Evolutionary conservation across 2,329 filamentous ascomycete genomes (phyloP).

Genomic region (Apiospora rasikravindrae): DNA sequence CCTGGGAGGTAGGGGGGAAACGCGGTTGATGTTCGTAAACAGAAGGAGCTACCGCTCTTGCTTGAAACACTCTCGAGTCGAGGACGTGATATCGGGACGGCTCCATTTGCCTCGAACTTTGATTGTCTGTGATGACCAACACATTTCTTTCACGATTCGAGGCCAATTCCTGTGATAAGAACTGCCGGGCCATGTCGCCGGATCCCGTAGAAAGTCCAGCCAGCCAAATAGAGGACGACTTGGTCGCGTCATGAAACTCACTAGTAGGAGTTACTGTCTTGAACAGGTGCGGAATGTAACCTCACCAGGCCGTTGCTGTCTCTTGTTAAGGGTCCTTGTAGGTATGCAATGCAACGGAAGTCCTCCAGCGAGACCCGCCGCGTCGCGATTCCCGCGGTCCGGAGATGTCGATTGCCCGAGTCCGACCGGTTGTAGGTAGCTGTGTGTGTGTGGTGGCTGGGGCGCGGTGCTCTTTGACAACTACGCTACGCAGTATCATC

Average conservation of each 20-base stretch:
- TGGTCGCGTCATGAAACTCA: slow-evolving; percentile 3
- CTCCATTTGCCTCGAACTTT: neutral
- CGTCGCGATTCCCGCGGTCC: neutral
- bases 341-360: neutral
- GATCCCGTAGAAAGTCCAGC: neutral
- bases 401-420: slow-evolving; percentile 9
- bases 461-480: neutral
- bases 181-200: neutral
- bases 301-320: slow-evolving; percentile 9
- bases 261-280: slow-evolving; percentile 4
- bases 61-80: slow-evolving; percentile 8
- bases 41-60: neutral
- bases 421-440: neutral
- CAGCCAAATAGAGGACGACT: neutral
- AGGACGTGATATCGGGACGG: neutral
- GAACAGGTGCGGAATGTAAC: slow-evolving; percentile 14
- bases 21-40: neutral
- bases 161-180: neutral
- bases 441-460: neutral
- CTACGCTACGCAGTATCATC: neutral
- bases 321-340: slow-evolving; percentile 11
- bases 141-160: neutral
- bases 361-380: slow-evolving; percentile 4
- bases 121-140: neutral
- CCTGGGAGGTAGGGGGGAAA: neutral